Conservation (phyloP, 306 rosid genomes). For the Echinosophora koreensis region DNA sequence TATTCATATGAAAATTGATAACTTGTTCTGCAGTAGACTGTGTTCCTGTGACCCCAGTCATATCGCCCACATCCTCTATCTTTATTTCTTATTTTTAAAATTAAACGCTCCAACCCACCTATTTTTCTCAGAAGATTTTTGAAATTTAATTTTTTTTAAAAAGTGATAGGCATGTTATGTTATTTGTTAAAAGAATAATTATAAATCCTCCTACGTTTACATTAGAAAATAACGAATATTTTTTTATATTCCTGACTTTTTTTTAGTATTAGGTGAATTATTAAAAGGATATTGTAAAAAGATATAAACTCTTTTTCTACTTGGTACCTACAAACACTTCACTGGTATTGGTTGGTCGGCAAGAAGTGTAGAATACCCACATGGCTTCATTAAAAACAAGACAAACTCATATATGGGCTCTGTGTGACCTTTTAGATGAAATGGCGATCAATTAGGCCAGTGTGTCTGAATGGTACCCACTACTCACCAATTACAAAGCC, state of each 20-base stretch:
- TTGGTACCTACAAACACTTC: neutral
- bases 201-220: too few relatives aligned
- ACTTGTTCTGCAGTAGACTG: too few relatives aligned
- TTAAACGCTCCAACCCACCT: too few relatives aligned
- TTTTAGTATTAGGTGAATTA: too few relatives aligned
- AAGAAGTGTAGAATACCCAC: neutral
- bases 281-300: too few relatives aligned
- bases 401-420: neutral
- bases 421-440: neutral
- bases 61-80: neutral
- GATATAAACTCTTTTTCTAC: too few relatives aligned
- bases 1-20: neutral
- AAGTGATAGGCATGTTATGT: neutral
- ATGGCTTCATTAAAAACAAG: neutral
- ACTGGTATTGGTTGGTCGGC: neutral
- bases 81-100: too few relatives aligned
- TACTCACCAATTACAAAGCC: neutral
- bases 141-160: too few relatives aligned
- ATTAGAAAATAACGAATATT: too few relatives aligned
- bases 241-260: too few relatives aligned
- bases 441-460: neutral
- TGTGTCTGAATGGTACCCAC: neutral
- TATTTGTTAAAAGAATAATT: too few relatives aligned
- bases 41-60: neutral
- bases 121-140: too few relatives aligned